Conservation (phyloP, 2,329 filamentous ascomycete species). For the Sordariomycetes sp. region DNA sequence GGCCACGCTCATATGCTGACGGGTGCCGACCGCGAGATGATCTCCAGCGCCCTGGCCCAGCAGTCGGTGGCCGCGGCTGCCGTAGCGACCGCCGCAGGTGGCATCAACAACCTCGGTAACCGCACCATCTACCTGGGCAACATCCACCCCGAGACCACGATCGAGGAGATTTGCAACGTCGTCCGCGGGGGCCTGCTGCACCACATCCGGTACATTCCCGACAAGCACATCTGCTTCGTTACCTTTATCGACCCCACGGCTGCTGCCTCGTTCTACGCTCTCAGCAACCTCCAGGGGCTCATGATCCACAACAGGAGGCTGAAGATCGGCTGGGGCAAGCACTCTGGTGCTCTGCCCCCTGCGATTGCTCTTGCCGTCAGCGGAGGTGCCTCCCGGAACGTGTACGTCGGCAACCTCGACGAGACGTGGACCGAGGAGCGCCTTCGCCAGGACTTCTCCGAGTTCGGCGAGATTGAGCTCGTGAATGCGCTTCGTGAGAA, state of each 20-base stretch:
- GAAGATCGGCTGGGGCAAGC: slow-evolving; percentile 99
- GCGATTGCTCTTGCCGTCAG: slow-evolving; percentile 94
- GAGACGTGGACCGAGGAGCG: slow-evolving; percentile 96
- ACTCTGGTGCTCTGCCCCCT: slow-evolving; percentile 88
- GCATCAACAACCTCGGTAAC: slow-evolving; percentile 95
- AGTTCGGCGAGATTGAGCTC: slow-evolving; percentile 94
- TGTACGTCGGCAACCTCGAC: slow-evolving; percentile 95
- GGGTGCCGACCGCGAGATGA: slow-evolving; percentile 88
- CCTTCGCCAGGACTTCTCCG: slow-evolving; percentile 88
- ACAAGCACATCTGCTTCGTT: slow-evolving; percentile 99
- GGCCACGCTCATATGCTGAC: slow-evolving; percentile 95
- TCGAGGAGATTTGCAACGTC: slow-evolving; percentile 99
- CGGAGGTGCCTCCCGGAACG: slow-evolving; percentile 93
- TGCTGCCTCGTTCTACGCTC: slow-evolving; percentile 91
- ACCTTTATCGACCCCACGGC: slow-evolving; percentile 98
- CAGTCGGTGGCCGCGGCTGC: slow-evolving; percentile 95
- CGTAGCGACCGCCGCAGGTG: slow-evolving; percentile 89
- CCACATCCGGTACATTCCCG: slow-evolving; percentile 96
- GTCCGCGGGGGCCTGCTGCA: slow-evolving; percentile 90
- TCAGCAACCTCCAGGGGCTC: slow-evolving; percentile 92
- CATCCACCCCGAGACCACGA: slow-evolving; percentile 96
- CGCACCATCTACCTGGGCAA: slow-evolving; percentile 96
- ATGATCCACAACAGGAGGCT: slow-evolving; percentile 98
- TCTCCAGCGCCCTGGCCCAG: slow-evolving; percentile 90
- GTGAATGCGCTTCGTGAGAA: slow-evolving; percentile 96